Base-by-base conservation (phyloP, 495 filamentous ascomycete genomes). In the Penicillium nucicola region DNA sequence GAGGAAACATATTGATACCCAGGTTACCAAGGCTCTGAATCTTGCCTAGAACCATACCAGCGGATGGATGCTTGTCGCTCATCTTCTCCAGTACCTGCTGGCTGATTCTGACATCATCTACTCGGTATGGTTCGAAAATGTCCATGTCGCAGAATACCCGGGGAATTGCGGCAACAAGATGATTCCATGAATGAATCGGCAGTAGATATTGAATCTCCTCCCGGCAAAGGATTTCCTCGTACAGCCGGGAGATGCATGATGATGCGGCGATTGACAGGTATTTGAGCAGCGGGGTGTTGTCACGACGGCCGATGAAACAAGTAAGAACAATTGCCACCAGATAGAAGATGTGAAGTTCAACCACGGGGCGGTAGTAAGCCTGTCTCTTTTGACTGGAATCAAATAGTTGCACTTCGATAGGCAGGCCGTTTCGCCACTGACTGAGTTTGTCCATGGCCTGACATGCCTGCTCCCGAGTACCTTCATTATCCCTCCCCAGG, bases 341-440 rank as follows among this genome's bases (percentile, higher is more conserved):
- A 18, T 62, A 62, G 8, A 52, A 40, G 15, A 62, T 53, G 38
- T 50, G 37, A 5, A 56, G 17, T 14, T 62, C 57, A 33, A 25
- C 20, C n/a, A 46, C 28, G 15, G 37, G 13, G 30, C 47, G 46
- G 22, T 31, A 35, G 20, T 55, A 50, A 22, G 22, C 13, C 12
- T 35, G 23, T 32, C 53, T 50, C 10, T 28, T 30, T 30, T 19
- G 31, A 5, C 3, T 39, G 14, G 15, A 4, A 14, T 42, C 31
- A 39, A 47, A 53, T 11, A 53, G 15, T 30, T 42, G 37, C 5
- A 47, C 13, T 22, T 47, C 50, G 30, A n/a, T 2, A 15, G 50
- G 37, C n/a, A 47, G 31, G 14, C 10, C 10, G n/a, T 53, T 37
- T 47, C 43, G 40, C 50, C 38, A 48, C 9, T 23, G 6, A 5